Evolutionary conservation across 2,329 filamentous ascomycete species (phyloP).

Genomic region (Fusarium sp.): DNA sequence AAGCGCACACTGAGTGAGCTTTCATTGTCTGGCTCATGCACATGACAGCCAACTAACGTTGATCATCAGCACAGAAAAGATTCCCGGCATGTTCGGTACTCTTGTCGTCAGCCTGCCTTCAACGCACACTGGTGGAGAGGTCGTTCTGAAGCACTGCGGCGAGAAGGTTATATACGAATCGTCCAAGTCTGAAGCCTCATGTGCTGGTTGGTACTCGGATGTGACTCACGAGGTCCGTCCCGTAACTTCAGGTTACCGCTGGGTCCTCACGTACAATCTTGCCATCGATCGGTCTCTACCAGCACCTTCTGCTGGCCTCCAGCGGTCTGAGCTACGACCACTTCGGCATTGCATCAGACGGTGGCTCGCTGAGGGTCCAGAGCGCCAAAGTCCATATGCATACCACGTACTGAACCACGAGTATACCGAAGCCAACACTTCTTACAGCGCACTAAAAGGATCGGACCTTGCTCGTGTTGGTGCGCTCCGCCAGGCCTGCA

Average conservation of each 20-base stretch:
- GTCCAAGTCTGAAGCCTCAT: conserved; percentile 38
- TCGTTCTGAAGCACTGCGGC: conserved; percentile 56
- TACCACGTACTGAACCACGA: conserved; percentile 53
- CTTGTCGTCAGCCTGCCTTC: conserved; percentile 64
- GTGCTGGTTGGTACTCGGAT: conserved; percentile 62
- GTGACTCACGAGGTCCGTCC: conserved; percentile 64
- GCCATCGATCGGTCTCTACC: conserved; percentile 34
- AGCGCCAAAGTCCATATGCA: conserved; percentile 20
- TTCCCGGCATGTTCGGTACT: conserved; percentile 63
- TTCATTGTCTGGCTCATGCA: too few relatives aligned
- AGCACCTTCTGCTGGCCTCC: conserved; percentile 40
- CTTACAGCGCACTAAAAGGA: conserved; percentile 46
- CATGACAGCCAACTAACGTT: background rate
- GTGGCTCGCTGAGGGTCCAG: conserved; percentile 44
- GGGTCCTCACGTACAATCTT: conserved; percentile 67
- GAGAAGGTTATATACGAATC: conserved; percentile 51
- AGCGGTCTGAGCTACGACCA: background rate
- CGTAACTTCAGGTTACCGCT: conserved; percentile 61
- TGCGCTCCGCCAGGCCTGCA: conserved; percentile 43
- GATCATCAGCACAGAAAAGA: conserved; percentile 57
- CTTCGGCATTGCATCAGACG: conserved; percentile 42
- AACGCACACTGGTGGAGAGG: conserved; percentile 60
- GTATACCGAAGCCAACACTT: conserved; percentile 52
- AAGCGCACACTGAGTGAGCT: conserved; percentile 57
- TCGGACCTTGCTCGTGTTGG: conserved; percentile 47